These are phyloP conservation scores for Verticillium nubilum DNA, from an alignment of 2,329 filamentous ascomycete species.

Conservation along the genomic window DNA sequence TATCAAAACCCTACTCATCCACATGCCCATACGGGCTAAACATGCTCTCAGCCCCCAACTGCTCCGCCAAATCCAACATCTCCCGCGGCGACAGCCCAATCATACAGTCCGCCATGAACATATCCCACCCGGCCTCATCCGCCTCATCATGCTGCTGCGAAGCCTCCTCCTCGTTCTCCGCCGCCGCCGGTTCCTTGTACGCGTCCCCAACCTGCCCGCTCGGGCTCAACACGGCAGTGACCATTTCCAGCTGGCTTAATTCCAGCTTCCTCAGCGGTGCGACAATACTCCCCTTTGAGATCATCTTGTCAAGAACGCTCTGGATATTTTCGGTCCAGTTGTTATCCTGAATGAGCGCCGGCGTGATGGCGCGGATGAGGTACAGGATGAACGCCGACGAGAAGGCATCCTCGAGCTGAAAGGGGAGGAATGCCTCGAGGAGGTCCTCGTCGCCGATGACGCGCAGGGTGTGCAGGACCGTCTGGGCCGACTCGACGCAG, in stretches of 20 bases:
- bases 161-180: constrained; percentile 6
- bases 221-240: constrained; percentile 26
- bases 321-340: constrained; percentile 28
- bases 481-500: constrained; percentile 12
- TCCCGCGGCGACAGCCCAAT: constrained; percentile 23
- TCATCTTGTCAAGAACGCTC: constrained; percentile 30
- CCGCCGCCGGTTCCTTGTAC: constrained; percentile 6
- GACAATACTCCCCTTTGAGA: constrained; percentile 28
- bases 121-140: constrained; percentile 20
- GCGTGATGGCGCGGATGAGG: constrained; percentile 23
- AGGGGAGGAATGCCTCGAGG: constrained; percentile 30
- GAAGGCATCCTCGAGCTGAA: constrained; percentile 34
- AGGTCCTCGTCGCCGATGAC: constrained; percentile 19
- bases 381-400: constrained; percentile 33
- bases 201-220: constrained; percentile 5
- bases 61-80: constrained; percentile 22
- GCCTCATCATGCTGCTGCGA: constrained; percentile 4
- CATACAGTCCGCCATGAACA: constrained; percentile 24
- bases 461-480: constrained; percentile 9
- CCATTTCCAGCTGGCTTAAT: constrained; percentile 29
- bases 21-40: neutral
- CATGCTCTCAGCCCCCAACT: constrained; percentile 16
- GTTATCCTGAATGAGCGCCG: constrained; percentile 25
- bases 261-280: constrained; percentile 30
- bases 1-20: neutral